Conservation (phyloP, 2,329 filamentous ascomycete genomes). For the Geosmithia morbida region DNA sequence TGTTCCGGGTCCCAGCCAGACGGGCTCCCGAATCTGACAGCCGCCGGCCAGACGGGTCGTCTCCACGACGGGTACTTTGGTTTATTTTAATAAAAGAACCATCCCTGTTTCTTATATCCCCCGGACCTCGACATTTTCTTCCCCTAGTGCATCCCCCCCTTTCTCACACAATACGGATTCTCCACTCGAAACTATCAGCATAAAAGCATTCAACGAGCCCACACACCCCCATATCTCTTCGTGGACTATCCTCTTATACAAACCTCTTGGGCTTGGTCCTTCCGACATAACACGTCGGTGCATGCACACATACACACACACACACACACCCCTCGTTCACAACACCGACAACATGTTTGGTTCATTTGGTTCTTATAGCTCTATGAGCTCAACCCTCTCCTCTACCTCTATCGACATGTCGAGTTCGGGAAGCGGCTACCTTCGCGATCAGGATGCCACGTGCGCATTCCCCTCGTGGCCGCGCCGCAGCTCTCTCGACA, state of each 20-base stretch:
- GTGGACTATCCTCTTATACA: background rate
- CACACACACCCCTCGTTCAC: background rate
- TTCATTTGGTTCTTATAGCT: conserved; percentile 35
- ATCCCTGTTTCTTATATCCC: background rate
- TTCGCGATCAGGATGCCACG: conserved; percentile 22
- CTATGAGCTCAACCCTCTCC: conserved; percentile 21
- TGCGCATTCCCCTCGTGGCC: conserved; percentile 48
- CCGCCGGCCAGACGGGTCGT: background rate
- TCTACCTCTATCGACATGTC: conserved; percentile 32
- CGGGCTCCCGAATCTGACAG: background rate
- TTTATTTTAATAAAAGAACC: background rate
- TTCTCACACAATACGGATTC: background rate
- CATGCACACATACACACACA: conserved; percentile 3
- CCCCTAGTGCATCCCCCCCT: no score
- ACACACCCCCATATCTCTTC: background rate
- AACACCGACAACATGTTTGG: conserved; percentile 18
- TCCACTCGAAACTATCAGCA: background rate
- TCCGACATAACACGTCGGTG: background rate
- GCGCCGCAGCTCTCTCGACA: conserved; percentile 33
- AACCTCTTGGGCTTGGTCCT: background rate
- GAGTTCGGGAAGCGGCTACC: conserved; percentile 4
- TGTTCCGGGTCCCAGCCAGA: background rate
- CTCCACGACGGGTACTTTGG: background rate
- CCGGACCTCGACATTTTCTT: no score
- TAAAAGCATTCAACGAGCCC: background rate